Percentiles rank a stretch among this genome's conserved stretches.
Conservation (phyloP, 257 asterid species). For the Solanum arcanum region DNA sequence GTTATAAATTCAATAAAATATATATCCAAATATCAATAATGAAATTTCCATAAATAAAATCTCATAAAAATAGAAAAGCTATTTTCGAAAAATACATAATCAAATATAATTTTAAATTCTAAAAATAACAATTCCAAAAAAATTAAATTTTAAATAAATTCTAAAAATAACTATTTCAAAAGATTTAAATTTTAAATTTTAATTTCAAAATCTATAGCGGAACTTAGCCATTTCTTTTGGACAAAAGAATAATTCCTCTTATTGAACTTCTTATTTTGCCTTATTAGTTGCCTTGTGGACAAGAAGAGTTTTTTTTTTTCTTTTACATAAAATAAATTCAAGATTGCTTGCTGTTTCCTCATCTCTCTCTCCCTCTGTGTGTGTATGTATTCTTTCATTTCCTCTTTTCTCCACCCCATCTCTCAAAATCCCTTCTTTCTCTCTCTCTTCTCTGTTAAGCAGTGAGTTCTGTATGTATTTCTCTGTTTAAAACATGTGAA, state of each 20-base stretch:
- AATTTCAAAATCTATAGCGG: neutral
- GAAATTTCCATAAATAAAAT: neutral
- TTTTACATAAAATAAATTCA: neutral
- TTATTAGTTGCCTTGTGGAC: neutral
- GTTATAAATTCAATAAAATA: neutral
- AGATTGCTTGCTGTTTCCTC: slow-evolving; percentile 1
- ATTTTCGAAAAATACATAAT: too few relatives aligned
- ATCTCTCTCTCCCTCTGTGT: neutral
- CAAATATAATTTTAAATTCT: too few relatives aligned
- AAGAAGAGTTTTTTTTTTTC: neutral
- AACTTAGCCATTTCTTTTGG: neutral
- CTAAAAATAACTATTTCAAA: too few relatives aligned
- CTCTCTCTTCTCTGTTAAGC: slow-evolving; percentile 11
- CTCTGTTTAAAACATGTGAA: neutral
- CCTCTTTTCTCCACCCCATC: neutral
- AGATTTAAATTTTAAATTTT: too few relatives aligned
- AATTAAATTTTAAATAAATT: too few relatives aligned
- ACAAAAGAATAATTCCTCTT: neutral
- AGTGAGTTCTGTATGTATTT: slow-evolving; percentile 19
- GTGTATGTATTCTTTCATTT: neutral
- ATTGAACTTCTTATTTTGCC: neutral
- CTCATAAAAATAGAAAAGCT: too few relatives aligned
- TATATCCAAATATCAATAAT: too few relatives aligned
- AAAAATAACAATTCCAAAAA: too few relatives aligned
- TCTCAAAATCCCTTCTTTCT: neutral